These are phyloP conservation scores for Phytophthora tubulina DNA, from an alignment of 352 stramenopile genomes.

Conservation along the genomic window DNA sequence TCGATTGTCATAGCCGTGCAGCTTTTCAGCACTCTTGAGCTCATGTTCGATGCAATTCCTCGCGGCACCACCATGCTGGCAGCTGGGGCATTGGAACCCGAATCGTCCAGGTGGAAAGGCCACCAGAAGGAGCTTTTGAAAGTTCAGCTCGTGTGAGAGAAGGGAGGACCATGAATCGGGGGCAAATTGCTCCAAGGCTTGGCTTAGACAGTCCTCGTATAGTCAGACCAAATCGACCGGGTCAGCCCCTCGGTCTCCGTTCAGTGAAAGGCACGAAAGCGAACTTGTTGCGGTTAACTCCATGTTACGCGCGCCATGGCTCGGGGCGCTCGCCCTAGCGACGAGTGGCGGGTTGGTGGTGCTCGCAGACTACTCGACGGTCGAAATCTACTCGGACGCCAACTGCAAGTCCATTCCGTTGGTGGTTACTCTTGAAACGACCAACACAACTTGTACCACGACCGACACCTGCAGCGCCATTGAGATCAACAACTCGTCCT, in stretches of 20 bases:
- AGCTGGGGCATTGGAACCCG: slow-evolving; percentile 37
- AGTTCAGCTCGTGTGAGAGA: slow-evolving; percentile 47
- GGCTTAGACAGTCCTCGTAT: slow-evolving; percentile 32
- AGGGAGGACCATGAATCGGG: slow-evolving; percentile 35
- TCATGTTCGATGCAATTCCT: slow-evolving; percentile 41
- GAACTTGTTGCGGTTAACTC: slow-evolving; percentile 10
- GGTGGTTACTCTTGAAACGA: slow-evolving; percentile 43
- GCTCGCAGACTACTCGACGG: slow-evolving; percentile 35
- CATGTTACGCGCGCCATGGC: slow-evolving; percentile 41
- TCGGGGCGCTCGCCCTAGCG: slow-evolving; percentile 35
- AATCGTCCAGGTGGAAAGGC: slow-evolving; percentile 36
- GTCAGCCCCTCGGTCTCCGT: slow-evolving; percentile 30
- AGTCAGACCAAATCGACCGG: slow-evolving; percentile 29
- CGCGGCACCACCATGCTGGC: slow-evolving; percentile 14
- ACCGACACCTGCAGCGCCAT: slow-evolving; percentile 39
- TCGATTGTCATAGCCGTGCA: slow-evolving; percentile 14
- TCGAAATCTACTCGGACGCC: slow-evolving; percentile 51
- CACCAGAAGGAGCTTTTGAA: slow-evolving; percentile 26
- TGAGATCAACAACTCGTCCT: slow-evolving; percentile 46
- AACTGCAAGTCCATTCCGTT: slow-evolving; percentile 44
- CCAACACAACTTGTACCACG: slow-evolving; percentile 27
- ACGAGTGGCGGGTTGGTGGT: slow-evolving; percentile 23
- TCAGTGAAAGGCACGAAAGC: slow-evolving; percentile 33
- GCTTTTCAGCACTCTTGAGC: background rate
- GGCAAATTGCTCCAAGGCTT: background rate